Evolutionary conservation across 345 rosid genomes (phyloP), one percentile per base, ranked within the genome.

Genomic region (Carallia brachiata): DNA sequence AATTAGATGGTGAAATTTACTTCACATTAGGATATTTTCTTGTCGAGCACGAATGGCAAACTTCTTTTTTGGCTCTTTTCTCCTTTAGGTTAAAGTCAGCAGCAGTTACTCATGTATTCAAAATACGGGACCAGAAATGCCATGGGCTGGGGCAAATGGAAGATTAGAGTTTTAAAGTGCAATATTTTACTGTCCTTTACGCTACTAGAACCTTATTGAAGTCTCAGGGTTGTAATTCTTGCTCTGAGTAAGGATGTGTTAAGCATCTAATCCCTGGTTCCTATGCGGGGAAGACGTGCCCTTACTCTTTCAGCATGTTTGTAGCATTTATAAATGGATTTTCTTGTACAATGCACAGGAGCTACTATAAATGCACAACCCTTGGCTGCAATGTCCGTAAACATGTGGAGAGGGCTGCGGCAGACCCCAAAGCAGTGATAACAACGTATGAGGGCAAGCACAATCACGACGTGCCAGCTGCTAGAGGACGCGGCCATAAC

Each of bases 401-500:
- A 77, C 99, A 90, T 68, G 88, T 94, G 2, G 97, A 94, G 84
- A 86, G 97, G 80, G 97, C 96, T 70, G 87, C 93, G 8, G 76
- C 89, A 1, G 93, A 94, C 72, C 83, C 87, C 30, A 84, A 84
- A 65, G 93, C 97, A 1, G 97, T 94, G 32, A 81, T 91, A 75
- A 94, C 98, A 48, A 91, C 99, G 5, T 95, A 95, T 0, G 97
- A 91, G 69, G 97, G 97, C 31, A 95, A 95, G 72, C 99, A 91
- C 66, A 91, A 86, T 72, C 99, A 91, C 68, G 82, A 83, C 13
- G 79, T 90, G 66, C 99, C 97, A 8, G 84, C 85, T 47, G 88
- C 92, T 52, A 88, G 88, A 82, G 81, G 78, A 65, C 80, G 88
- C 61, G 80, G 81, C 70, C 84, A 84, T 59, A 71, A 67, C 47